Conservation (phyloP, 257 asterid species). For the Henckelia pumila region DNA sequence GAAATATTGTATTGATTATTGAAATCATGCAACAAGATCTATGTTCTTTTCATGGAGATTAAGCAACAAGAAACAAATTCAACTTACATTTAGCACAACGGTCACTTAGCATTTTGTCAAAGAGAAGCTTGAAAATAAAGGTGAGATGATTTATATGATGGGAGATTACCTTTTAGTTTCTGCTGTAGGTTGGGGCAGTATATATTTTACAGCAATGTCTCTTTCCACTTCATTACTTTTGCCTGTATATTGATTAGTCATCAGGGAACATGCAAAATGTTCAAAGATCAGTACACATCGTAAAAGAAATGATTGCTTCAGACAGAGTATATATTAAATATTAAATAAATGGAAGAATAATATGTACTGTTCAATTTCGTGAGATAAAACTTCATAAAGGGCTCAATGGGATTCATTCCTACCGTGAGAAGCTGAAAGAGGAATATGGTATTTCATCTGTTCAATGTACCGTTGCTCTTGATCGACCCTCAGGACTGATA, state of each 20-base stretch:
- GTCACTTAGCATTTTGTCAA: background rate
- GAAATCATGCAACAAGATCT: background rate
- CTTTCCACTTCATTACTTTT: conserved; percentile 44
- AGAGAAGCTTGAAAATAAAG: background rate
- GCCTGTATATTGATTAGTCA: conserved; percentile 37
- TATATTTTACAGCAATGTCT: conserved; percentile 45
- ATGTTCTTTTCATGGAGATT: background rate
- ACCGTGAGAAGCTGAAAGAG: conserved; percentile 77
- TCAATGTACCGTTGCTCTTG: conserved; percentile 47
- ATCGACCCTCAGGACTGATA: conserved; percentile 61
- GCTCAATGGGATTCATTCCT: conserved; percentile 14
- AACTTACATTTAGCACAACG: background rate
- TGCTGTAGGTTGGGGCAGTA: conserved; percentile 79
- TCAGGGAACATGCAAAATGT: conserved; percentile 22
- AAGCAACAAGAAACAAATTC: conserved; percentile 3
- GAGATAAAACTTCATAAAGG: background rate
- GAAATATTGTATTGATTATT: background rate
- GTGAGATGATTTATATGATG: conserved; percentile 9
- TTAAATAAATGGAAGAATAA: background rate
- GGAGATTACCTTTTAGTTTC: conserved; percentile 68
- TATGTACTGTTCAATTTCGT: background rate
- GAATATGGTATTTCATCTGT: conserved; percentile 69
- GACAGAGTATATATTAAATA: background rate
- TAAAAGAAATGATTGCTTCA: background rate
- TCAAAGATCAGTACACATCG: background rate